These are phyloP conservation scores for Brassica rapa DNA, from an alignment of 345 rosid species.

Conservation along the genomic window DNA sequence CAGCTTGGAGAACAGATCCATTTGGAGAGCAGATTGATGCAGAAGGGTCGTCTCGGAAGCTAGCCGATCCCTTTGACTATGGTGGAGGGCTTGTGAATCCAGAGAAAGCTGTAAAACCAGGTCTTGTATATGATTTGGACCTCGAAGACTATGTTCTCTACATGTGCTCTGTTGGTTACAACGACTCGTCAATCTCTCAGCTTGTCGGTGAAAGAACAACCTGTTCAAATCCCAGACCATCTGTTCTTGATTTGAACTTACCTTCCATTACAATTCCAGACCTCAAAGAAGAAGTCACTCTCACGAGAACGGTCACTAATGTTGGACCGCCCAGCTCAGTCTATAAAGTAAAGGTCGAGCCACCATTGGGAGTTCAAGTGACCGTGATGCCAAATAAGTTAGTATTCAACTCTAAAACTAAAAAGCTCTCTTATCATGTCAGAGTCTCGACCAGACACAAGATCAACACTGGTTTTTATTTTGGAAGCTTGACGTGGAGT, in stretches of 20 bases:
- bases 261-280: conserved; percentile 50
- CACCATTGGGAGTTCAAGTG: conserved; percentile 38
- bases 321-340: conserved; percentile 45
- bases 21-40: conserved; percentile 46
- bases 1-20: conserved; percentile 47
- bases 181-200: conserved; percentile 51
- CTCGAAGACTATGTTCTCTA: conserved; percentile 50
- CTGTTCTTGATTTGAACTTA: conserved; percentile 47
- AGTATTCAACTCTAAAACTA: conserved; percentile 33
- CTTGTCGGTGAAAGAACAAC: conserved; percentile 37
- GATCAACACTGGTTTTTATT: conserved; percentile 47
- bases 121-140: conserved; percentile 58
- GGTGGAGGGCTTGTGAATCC: conserved; percentile 76
- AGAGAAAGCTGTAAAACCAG: conserved; percentile 55
- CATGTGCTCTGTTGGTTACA: conserved; percentile 53
- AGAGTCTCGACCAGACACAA: conserved; percentile 35
- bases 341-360: conserved; percentile 35
- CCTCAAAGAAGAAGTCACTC: conserved; percentile 18
- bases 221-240: conserved; percentile 34
- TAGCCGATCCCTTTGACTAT: conserved; percentile 53
- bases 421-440: conserved; percentile 31
- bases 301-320: conserved; percentile 50
- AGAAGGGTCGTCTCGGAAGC: conserved; percentile 41
- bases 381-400: conserved; percentile 32
- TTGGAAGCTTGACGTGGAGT: conserved; percentile 52